A percentile compares a stretch with the other conserved stretches of the same genome.
phyloP scores from a whole-genome alignment of 108 stramenopile species.

The Conticribra weissflogii region DNA sequence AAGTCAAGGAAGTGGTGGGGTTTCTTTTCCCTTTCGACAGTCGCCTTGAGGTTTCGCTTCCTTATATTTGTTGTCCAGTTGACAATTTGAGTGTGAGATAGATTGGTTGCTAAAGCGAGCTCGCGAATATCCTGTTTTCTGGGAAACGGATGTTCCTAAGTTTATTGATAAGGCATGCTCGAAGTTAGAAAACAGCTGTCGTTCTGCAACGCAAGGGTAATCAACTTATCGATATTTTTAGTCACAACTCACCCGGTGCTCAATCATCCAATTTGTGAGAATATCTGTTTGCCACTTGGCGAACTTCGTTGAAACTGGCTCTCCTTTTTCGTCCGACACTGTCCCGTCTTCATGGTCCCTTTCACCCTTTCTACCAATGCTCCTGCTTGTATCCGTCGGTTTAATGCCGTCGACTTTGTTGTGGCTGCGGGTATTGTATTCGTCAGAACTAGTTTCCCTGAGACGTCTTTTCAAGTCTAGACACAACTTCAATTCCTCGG shows the following conservation, averaged over 20 bases:
- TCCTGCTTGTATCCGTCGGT: neutral
- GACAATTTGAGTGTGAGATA: constrained; percentile 25
- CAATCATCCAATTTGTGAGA: constrained; percentile 68
- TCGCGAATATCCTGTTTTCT: constrained; percentile 9
- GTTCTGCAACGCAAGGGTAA: too few relatives aligned
- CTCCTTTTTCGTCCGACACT: constrained; percentile 15
- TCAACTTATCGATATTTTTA: too few relatives aligned
- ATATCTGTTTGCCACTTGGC: constrained; percentile 68
- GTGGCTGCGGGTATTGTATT: too few relatives aligned
- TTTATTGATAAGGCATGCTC: too few relatives aligned
- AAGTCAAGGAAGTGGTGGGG: constrained; percentile 69
- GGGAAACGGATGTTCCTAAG: constrained; percentile 39
- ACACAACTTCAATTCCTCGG: constrained; percentile 24
- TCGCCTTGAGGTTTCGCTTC: constrained; percentile 60
- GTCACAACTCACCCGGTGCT: constrained; percentile 42
- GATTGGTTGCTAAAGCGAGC: constrained; percentile 7
- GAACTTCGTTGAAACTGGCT: constrained; percentile 54
- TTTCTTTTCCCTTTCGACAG: constrained; percentile 53
- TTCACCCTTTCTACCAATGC: neutral
- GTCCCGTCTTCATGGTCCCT: neutral
- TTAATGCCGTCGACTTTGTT: too few relatives aligned
- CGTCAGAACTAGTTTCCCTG: too few relatives aligned
- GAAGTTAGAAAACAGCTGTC: too few relatives aligned
- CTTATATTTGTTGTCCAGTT: constrained; percentile 68
- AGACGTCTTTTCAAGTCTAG: constrained; percentile 41